Base-by-base conservation (phyloP, 1,139 yeast species). In the Pneumocystis sp. region DNA sequence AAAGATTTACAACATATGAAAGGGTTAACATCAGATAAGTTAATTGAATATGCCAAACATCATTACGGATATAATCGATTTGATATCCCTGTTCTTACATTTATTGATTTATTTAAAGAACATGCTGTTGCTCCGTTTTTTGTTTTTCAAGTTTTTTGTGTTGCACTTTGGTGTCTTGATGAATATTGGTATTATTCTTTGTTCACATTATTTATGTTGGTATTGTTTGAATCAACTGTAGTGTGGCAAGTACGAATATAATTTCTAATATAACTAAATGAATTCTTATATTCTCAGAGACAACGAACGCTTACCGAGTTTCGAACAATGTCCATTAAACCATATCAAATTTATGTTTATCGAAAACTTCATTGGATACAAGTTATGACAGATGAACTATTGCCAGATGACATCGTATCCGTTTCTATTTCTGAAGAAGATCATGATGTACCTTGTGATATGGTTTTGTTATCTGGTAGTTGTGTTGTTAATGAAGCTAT, bases 71-170 rank as follows among this genome's bases (percentile, higher is more conserved):
- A 80, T 70, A 93, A 93, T 77, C 82, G 82, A 71, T 93, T 93
- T 74, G 98, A 93, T 74, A 93, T 93, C 70, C 98, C 98, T 50
- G 83, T 95, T 65, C 99, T 98, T 63, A 84, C 96, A 0, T 91
- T 93, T 73, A 70, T 82, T 68, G 98, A 93, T 75, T 81, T 93
- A 73, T 93, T 93, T 79, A 87, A 89, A 74, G 98, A 93, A 76
- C 98, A 93, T 75, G 98, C 97, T 6, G 95, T 95, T 62, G 97
- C 98, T 15, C 99, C 99, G 12, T 89, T 95, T 76, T 93, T 93
- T 72, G 96, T 93, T 40, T 93, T 93, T 79, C 99, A 93, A 78
- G 82, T 93, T 68, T 93, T 93, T 75, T 91, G 97, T 74, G 96
- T 93, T 66, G 96, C 95, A 19, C 81, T 95, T 69, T 95, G 97